phyloP scores from a whole-genome alignment of 2,329 filamentous ascomycete species.

The Arthrinium puccinioides region DNA sequence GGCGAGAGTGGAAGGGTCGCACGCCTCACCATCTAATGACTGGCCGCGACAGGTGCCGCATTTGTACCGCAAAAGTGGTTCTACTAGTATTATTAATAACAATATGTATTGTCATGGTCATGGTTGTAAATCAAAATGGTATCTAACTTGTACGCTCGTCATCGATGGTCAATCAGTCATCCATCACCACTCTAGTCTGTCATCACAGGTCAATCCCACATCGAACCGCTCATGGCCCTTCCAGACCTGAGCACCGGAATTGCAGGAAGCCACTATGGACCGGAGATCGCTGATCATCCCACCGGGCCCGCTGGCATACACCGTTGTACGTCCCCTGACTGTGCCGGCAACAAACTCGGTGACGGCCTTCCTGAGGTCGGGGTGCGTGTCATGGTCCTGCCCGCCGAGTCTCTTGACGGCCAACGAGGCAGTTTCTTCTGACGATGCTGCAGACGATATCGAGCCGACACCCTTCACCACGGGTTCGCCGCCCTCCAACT shows the following conservation, averaged over 20 bases:
- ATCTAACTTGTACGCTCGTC: not conserved
- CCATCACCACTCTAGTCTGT: conserved; percentile 45
- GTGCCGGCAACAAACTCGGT: conserved; percentile 39
- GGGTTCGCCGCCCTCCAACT: conserved; percentile 13
- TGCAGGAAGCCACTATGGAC: conserved; percentile 43
- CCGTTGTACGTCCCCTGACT: conserved; percentile 40
- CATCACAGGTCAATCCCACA: conserved; percentile 51
- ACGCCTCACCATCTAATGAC: conserved; percentile 5
- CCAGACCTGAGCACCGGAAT: conserved; percentile 48
- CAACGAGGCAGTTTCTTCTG: conserved; percentile 18
- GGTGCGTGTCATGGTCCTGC: conserved; percentile 26
- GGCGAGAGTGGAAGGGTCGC: conserved; percentile 20
- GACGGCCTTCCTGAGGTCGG: conserved; percentile 39
- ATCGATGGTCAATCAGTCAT: too few relatives aligned
- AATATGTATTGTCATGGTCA: conserved; percentile 1
- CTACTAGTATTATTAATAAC: not conserved
- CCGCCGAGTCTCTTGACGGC: conserved; percentile 22
- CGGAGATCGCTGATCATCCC: conserved; percentile 54
- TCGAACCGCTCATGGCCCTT: conserved; percentile 47
- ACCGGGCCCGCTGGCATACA: conserved; percentile 54
- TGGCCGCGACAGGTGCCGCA: not conserved
- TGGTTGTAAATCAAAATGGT: not conserved
- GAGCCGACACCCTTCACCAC: conserved; percentile 17
- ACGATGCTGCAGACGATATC: conserved; percentile 10
- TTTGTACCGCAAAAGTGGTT: not conserved